phyloP scores from a whole-genome alignment of 2,329 filamentous ascomycete genomes.

The Ceratocystis alfenasii region DNA sequence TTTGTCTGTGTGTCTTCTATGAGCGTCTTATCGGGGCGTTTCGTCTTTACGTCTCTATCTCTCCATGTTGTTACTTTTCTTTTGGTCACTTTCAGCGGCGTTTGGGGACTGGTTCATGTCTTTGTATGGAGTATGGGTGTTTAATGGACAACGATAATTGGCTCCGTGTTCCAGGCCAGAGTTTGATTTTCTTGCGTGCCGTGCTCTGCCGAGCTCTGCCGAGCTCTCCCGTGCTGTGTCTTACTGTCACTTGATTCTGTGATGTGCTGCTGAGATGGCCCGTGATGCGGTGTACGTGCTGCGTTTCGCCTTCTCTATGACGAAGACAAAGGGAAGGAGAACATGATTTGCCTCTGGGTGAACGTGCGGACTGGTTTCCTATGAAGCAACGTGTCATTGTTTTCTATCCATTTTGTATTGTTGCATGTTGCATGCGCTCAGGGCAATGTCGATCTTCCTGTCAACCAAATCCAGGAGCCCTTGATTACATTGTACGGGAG shows the following conservation, averaged over 20 bases:
- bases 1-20: neutral
- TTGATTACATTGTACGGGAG: neutral
- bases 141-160: conserved; percentile 3
- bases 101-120: conserved; percentile 2
- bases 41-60: conserved; percentile 19
- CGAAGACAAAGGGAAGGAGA: neutral
- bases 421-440: conserved; percentile 5
- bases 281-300: neutral
- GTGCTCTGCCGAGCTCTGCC: neutral
- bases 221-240: neutral
- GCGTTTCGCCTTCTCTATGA: neutral
- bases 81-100: neutral
- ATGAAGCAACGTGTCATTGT: conserved; percentile 11
- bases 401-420: neutral
- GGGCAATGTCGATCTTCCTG: conserved; percentile 9
- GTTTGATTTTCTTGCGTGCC: neutral
- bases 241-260: neutral
- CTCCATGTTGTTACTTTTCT: conserved; percentile 3
- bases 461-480: neutral
- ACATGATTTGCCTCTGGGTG: neutral
- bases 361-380: neutral
- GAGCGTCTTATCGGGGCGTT: conserved; percentile 20
- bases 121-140: conserved; percentile 7
- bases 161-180: neutral
- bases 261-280: neutral